Conservation (phyloP, 2,329 filamentous ascomycete species). For the Colletotrichum graminicola region DNA sequence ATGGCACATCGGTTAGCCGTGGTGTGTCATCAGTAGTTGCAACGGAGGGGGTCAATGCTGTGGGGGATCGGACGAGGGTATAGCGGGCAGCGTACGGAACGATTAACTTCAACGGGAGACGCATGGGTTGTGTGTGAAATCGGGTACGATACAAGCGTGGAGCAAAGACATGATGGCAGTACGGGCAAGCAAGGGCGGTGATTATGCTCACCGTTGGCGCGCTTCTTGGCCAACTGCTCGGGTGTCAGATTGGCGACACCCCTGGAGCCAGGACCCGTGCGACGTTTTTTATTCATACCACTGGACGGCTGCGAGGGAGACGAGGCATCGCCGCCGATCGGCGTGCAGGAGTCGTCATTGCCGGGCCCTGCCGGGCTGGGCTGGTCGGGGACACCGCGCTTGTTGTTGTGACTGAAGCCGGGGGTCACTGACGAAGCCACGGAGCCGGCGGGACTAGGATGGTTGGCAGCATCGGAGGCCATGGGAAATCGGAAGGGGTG, state of each 20-base stretch:
- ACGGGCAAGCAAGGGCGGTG: background rate
- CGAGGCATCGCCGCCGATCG: constrained; percentile 17
- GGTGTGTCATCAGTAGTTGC: constrained; percentile 15
- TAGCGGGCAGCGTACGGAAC: background rate
- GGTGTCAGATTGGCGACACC: constrained; percentile 75
- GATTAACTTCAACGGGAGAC: background rate
- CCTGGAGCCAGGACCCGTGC: constrained; percentile 58
- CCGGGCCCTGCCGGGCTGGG: constrained; percentile 33
- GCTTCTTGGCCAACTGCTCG: constrained; percentile 79
- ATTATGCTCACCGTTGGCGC: constrained; percentile 64
- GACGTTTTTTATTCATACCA: constrained; percentile 58
- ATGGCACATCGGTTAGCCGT: constrained; percentile 17
- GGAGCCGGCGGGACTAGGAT: constrained; percentile 42
- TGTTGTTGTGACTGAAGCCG: constrained; percentile 16
- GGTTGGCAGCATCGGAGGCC: constrained; percentile 40
- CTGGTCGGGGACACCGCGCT: constrained; percentile 32
- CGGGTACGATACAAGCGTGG: background rate
- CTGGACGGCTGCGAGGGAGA: constrained; percentile 35
- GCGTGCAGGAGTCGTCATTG: constrained; percentile 23
- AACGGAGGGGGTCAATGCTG: background rate
- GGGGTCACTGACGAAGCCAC: constrained; percentile 38
- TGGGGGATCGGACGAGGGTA: background rate
- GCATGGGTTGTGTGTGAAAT: background rate
- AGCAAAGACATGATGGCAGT: constrained; percentile 46
- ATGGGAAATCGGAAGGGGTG: constrained; percentile 19